Base-by-base conservation (phyloP, 2,329 filamentous ascomycete genomes). In the Cadophora luteo-olivacea region DNA sequence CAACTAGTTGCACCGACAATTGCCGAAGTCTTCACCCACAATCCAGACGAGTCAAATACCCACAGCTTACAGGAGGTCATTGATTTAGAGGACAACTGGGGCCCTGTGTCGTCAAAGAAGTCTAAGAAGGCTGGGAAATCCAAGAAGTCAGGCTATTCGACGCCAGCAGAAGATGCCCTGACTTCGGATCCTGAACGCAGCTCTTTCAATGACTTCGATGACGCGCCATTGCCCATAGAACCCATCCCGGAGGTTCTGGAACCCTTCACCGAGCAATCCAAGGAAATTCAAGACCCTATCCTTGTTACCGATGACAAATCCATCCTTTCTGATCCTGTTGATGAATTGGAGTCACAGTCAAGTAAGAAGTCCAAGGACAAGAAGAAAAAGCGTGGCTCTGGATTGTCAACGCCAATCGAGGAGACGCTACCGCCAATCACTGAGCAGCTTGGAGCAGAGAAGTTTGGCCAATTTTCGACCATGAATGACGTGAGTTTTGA, bases 61-160 rank as follows among this genome's bases (percentile, higher is more conserved):
- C 19, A 14, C 19, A 22, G 25, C 14, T 19, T 41, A 16, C 19
- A 33, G 16, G 32, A 66, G 33, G 29, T 38, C 22, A 49, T 38
- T 9, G 38, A 64, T 32, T 22, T 60, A 57, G 45, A 11, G 12
- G 68, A 69, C 32, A 64, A 67, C 9, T 67, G 32, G 64, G 57
- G 36, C 52, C 22, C 65, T 48, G 45, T 68, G 24, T 51, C 66
- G 41, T 78, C 77, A 73, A 80, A 78, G 69, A 80, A 78, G 68
- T 76, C 78, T 12, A 80, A 80, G 68, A 80, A 80, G 69, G 75
- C 76, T 5, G 82, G 82, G 74, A 84, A 82, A 67, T 71, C 71
- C 22, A 66, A 66, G 48, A 62, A 41, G 16, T 61, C 64, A 4
- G 60, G 60, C 4, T 38, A 41, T 16, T 36, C 61, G 9, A 64